phyloP scores from a whole-genome alignment of 768 basidiomycete genomes.

The Sarcomyxa edulis region DNA sequence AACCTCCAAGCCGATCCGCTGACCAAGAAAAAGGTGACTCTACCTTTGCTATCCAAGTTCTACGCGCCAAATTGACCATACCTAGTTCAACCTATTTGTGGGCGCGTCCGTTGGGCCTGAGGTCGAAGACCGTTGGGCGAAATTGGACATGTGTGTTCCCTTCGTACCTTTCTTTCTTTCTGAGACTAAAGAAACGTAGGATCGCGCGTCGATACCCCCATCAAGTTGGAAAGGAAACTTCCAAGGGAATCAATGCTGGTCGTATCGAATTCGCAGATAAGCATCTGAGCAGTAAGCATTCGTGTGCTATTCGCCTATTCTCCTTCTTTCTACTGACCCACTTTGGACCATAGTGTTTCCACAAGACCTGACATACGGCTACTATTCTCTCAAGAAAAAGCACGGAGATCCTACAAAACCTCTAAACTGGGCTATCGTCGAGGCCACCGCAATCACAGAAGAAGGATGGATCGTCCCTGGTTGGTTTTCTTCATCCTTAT shows the following conservation, averaged over 20 bases:
- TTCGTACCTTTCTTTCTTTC: neutral
- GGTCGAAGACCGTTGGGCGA: conserved; percentile 43
- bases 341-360: conserved; percentile 33
- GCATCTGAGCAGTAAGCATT: conserved; percentile 35
- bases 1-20: conserved; percentile 36
- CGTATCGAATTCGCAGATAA: conserved; percentile 44
- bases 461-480: conserved; percentile 42
- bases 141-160: conserved; percentile 35
- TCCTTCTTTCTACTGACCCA: neutral
- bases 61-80: no score
- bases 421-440: conserved; percentile 45
- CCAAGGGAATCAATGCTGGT: conserved; percentile 43
- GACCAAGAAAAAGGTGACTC: conserved; percentile 40
- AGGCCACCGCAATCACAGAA: conserved; percentile 44
- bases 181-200: conserved; percentile 12
- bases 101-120: conserved; percentile 44
- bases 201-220: conserved; percentile 42
- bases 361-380: conserved; percentile 43
- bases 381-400: conserved; percentile 36
- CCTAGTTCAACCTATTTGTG: conserved; percentile 44
- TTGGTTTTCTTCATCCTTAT: no score
- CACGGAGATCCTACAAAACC: conserved; percentile 39
- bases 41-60: no score
- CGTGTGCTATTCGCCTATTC: neutral
- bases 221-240: conserved; percentile 43